Conservation (phyloP, 768 basidiomycete genomes). For the Pilatotrama ljubarskyi region DNA sequence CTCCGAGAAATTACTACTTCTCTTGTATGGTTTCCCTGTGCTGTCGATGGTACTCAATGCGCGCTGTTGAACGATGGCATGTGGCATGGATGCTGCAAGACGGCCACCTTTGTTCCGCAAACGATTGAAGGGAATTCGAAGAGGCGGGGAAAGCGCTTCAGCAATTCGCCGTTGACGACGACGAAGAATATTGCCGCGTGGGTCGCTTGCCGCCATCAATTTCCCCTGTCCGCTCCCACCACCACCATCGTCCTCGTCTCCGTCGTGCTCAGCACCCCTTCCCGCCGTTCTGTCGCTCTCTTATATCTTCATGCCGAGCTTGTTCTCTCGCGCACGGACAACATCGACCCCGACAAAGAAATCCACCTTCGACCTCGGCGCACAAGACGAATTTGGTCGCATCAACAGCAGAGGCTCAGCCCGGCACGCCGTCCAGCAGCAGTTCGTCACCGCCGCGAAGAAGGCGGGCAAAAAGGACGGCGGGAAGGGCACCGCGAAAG, state of each 20-base stretch:
- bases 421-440: constrained; percentile 33
- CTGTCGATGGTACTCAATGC: no score
- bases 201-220: constrained; percentile 17
- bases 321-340: constrained; percentile 72
- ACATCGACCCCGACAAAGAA: constrained; percentile 48
- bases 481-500: constrained; percentile 32
- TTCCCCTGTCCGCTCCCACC: constrained; percentile 20
- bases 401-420: constrained; percentile 48
- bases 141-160: background rate
- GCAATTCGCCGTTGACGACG: constrained; percentile 20
- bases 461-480: constrained; percentile 20
- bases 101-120: constrained; percentile 14
- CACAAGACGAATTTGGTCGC: constrained; percentile 67
- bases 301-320: constrained; percentile 59
- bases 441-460: constrained; percentile 17
- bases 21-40: no score
- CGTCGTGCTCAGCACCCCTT: constrained; percentile 17
- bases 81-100: background rate
- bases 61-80: background rate
- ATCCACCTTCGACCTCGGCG: constrained; percentile 25
- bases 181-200: constrained; percentile 16
- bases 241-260: constrained; percentile 9
- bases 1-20: background rate
- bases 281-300: constrained; percentile 14
- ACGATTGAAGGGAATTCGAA: constrained; percentile 3